Evolutionary conservation across 2,329 filamentous ascomycete genomes (phyloP).

Genomic region (Fonsecaea pedrosoi): DNA sequence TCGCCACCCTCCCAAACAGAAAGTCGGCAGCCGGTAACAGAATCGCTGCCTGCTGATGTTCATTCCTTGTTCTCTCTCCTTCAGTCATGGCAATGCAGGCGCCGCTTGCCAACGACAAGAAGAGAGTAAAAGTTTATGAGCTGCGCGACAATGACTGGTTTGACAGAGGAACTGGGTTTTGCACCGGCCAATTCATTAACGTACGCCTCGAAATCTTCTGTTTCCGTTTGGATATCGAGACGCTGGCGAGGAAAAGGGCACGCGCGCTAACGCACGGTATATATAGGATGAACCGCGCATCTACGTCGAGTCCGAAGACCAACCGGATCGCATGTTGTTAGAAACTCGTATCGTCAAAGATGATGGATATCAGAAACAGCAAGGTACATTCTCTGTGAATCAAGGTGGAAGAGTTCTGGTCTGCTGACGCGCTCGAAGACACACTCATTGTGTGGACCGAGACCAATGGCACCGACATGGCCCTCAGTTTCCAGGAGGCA

Average conservation of each 20-base stretch:
- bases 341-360: constrained; percentile 91
- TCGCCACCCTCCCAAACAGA: constrained; percentile 17
- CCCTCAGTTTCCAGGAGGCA: constrained; percentile 95
- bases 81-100: constrained; percentile 55
- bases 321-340: constrained; percentile 80
- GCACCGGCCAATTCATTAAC: constrained; percentile 75
- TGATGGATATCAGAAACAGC: constrained; percentile 97
- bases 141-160: constrained; percentile 99
- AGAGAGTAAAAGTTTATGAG: constrained; percentile 97
- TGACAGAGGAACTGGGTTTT: constrained; percentile 95
- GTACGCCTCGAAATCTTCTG: constrained; percentile 59
- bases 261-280: constrained; percentile 22
- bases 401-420: constrained; percentile 16
- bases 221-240: not conserved
- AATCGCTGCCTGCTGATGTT: constrained; percentile 34
- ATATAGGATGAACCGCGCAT: constrained; percentile 80
- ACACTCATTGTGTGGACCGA: constrained; percentile 99
- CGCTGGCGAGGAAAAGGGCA: not conserved
- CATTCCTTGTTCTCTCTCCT: constrained; percentile 31
- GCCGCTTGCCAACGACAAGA: constrained; percentile 58
- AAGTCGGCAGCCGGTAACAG: constrained; percentile 24
- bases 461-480: constrained; percentile 90
- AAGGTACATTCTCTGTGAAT: constrained; percentile 66
- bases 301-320: constrained; percentile 90
- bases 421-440: constrained; percentile 62